Base-by-base conservation (phyloP, 2,329 filamentous ascomycete genomes). In the Monascus ruber region DNA sequence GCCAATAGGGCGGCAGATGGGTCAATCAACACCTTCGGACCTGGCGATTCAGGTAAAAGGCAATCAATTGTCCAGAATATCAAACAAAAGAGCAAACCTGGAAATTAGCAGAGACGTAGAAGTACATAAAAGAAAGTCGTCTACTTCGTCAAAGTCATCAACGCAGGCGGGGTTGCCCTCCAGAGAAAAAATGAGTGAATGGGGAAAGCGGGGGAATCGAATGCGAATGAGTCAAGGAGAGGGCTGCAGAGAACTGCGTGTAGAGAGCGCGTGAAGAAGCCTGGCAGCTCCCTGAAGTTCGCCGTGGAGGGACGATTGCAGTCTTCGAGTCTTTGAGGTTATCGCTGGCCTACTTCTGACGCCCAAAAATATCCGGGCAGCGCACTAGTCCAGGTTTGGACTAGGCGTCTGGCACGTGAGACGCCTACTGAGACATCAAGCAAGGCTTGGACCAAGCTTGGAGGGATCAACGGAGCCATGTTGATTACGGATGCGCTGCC, bases 111-210 rank as follows among this genome's bases (percentile, higher is more conserved):
- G 38, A 43, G 45, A 54, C 42, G 44, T 48, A 56, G 40, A 54
- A 54, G 49, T 52, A 56, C 45, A 54, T 52, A 57, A 6, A 52
- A 52, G 46, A 59, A 52, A 62, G 56, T 60, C 59, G 57, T 63
- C 52, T 58, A 47, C 52, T 49, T 63, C 60, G 53, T 63, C 56
- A 63, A 17, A 60, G 50, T 63, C 60, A 55, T 63, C 50, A 60
- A 53, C 43, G 42, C 40, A 51, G 39, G 38, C 42, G 39, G 44
- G 43, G 46, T 42, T 43, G 46, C 33, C 28, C 28, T 6, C 6
- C 28, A 29, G 36, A 34, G 27, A 45, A 37, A 41, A 48, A 48
- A 17, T 9, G n/a, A 35, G 17, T 33, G 28, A 40, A n/a, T 34
- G 27, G 10, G 4, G 4, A 28, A 34, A 17, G 24, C 26, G 25